Evolutionary conservation across 768 basidiomycete genomes (phyloP).

Genomic region (Suillus subalutaceus): DNA sequence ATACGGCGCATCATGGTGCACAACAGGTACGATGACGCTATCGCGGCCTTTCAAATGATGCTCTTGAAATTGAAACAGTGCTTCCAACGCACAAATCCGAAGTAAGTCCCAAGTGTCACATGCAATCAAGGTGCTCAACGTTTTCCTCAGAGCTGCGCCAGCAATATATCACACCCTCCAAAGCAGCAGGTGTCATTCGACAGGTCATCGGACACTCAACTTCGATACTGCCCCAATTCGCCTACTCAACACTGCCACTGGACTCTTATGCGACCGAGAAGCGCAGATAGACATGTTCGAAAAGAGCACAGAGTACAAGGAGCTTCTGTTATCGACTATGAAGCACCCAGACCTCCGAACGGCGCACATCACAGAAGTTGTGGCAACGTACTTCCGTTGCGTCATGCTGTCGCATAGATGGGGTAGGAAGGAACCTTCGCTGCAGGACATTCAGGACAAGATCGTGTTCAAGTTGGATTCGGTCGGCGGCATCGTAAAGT

Average conservation of each 20-base stretch:
- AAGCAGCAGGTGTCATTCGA: conserved; percentile 9
- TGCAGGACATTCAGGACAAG: no score
- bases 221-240: conserved; percentile 13
- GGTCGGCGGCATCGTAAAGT: no score
- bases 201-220: conserved; percentile 9
- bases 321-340: conserved; percentile 15
- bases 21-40: conserved; percentile 17
- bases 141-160: conserved; percentile 14
- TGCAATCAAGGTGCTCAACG: not conserved
- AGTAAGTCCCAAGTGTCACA: conserved; percentile 3
- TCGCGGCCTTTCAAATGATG: conserved; percentile 17
- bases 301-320: conserved; percentile 17
- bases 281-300: conserved; percentile 15
- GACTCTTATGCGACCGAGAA: conserved; percentile 15
- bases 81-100: conserved; percentile 11
- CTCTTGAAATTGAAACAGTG: not conserved
- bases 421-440: conserved; percentile 10
- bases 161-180: conserved; percentile 8
- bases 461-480: no score
- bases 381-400: conserved; percentile 20
- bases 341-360: not conserved
- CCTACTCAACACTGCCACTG: conserved; percentile 6
- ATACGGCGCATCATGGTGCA: conserved; percentile 11
- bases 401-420: conserved; percentile 25
- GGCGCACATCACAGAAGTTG: not conserved